Percentiles rank a stretch among this genome's conserved stretches.
These are phyloP conservation scores for Lachnellula cervina DNA, from an alignment of 2,329 filamentous ascomycete genomes.

Conservation along the genomic window DNA sequence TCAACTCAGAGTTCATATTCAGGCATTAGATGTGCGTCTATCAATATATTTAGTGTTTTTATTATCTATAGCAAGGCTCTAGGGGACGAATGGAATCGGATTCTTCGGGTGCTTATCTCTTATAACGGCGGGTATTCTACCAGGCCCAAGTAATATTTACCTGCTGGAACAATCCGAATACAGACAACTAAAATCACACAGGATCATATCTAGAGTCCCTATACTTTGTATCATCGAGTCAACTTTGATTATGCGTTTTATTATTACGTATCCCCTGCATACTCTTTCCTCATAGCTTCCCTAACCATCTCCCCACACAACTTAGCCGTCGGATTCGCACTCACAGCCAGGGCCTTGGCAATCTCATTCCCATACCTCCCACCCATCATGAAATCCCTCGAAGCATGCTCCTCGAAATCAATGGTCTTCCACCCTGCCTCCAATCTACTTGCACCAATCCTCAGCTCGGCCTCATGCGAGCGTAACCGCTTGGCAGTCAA, in stretches of 20 bases:
- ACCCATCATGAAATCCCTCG: constrained; percentile 58
- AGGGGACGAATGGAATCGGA: too few species aligned
- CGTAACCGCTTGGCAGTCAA: constrained; percentile 43
- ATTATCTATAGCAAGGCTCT: too few species aligned
- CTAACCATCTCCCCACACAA: constrained; percentile 65
- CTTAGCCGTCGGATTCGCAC: constrained; percentile 64
- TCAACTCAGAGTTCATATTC: too few species aligned
- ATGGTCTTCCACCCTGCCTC: constrained; percentile 48
- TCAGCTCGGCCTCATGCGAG: constrained; percentile 29
- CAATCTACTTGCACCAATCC: constrained; percentile 36
- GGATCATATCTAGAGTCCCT: too few species aligned
- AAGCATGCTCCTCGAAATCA: constrained; percentile 58
- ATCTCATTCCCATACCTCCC: constrained; percentile 62
- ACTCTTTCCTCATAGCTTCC: constrained; percentile 66
- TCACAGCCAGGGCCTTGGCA: constrained; percentile 59
- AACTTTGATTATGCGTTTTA: constrained; percentile 11
- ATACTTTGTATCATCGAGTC: neutral
- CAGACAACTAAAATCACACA: too few species aligned
- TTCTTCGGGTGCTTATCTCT: too few species aligned
- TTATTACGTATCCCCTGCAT: constrained; percentile 32
- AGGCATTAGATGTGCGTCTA: too few species aligned
- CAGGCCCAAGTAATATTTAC: too few species aligned
- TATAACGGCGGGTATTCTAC: too few species aligned
- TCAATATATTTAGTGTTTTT: too few species aligned
- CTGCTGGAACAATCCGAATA: neutral